Base-by-base conservation (phyloP, 192 early-diverging fungal species). In the Diversispora epigaea region DNA sequence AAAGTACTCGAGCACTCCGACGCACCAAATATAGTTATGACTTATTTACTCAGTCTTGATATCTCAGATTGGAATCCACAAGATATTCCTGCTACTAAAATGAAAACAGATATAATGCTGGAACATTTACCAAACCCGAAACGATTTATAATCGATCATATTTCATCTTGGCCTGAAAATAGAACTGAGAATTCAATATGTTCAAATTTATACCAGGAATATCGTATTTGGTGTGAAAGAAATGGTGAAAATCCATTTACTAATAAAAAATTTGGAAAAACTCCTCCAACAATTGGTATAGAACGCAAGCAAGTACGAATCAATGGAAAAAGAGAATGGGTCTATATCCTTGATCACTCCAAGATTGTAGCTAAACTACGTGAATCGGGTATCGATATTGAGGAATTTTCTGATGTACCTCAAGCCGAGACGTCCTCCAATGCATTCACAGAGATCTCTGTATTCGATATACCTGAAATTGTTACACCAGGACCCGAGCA, bases 31-130 rank as follows among this genome's bases (percentile, higher is more conserved):
- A 22, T 47, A 21, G 17, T 67, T 6, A 67, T 67, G 17, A 47
- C 7, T 45, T 67, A 67, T 45, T 67, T 67, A 67, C 11, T 67
- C 5, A 67, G 10, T 9, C 41, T 14, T 0, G 64, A 47, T 11
- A 17, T 67, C 1, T 67, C 17, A 67, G 14, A 43, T 67, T 67
- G 65, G 65, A 67, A 21, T 8, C 40, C 44, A n/a, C 65, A 46
- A 67, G 21, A 47, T n/a, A 66, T 66, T n/a, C 15, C 44, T 47
- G 15, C 15, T 66, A 43, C 64, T 11, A 66, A 66, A 66, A 66
- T 66, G 64, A 66, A 21, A 66, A 40, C 0, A 3, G 64, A 46
- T 0, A 66, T 15, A 66, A 66, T 43, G 44, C 44, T 0, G 4
- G 44, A 44, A 0, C 44, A 66, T 8, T 6, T 66, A 1, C 64